Evolutionary conservation across 2,329 filamentous ascomycete species (phyloP), one percentile per base, ranked within the genome.

Genomic region (Sporothrix globosa): DNA sequence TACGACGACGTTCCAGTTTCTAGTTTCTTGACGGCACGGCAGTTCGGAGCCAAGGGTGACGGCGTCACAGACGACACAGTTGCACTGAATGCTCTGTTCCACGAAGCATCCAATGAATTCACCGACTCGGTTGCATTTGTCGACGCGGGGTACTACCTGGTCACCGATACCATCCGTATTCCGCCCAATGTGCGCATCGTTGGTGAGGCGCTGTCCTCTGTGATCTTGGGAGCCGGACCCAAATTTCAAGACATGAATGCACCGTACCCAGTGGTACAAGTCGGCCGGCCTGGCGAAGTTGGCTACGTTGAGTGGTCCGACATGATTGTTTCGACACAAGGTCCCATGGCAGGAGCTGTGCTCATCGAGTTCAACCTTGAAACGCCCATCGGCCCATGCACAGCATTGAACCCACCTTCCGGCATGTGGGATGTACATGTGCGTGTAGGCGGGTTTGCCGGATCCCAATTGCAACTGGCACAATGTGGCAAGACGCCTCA

Each of bases 341-440:
- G 91, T 1, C 80, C 88, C 34, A 84, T 88, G 9, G 83, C 88
- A 0, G 92, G 92, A 4, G 91, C 91, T 0, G 83, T 90, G 9
- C 81, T 93, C 7, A 87, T 93, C 71, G 85, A 94, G 76, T 93
- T 89, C 83, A 94, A 94, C 77, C 81, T 93, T 19, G 84, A 83
- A 66, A 83, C 83, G 19, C 75, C 79, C 4, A 76, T 76, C 0
- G 75, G 74, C 1, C 60, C 71, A 3, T 74, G 73, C 48, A 65
- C 72, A 3, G 73, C 73, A 11, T 71, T 66, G 6, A 73, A 71
- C 30, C 73, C 71, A 19, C 83, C 84, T 2, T 81, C 81, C 4
- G 88, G 86, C 17, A 84, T 90, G 78, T 94, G 91, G 91, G 91
- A 94, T 74, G 87, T 90, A 14, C 91, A 94, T 79, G 86, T 90